A percentile compares a stretch with the other conserved stretches of the same genome.
Conservation (phyloP, 257 asterid genomes). For the Nicotiana otophora region DNA sequence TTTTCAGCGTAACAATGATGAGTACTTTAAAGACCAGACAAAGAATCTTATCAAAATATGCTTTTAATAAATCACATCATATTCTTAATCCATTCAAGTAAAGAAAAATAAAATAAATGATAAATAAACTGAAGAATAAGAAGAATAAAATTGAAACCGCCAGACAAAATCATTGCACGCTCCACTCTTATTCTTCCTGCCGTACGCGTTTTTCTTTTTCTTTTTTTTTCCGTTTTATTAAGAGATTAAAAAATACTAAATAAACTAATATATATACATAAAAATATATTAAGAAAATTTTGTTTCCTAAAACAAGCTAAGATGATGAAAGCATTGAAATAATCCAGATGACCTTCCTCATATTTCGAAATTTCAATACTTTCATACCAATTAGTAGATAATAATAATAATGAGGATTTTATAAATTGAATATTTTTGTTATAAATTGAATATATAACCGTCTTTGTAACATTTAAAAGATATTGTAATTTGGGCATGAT, state of each 20-base stretch:
- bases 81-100: slow-evolving; percentile 3
- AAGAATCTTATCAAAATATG: slow-evolving; percentile 11
- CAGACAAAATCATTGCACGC: slow-evolving; percentile 10
- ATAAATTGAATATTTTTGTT: too few species aligned
- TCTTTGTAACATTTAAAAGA: not conserved
- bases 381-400: not conserved
- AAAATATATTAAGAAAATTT: too few species aligned
- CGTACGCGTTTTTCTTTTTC: not conserved
- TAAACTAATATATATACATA: not conserved
- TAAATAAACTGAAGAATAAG: not conserved
- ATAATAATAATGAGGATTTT: not conserved
- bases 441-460: not conserved
- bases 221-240: not conserved
- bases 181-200: not conserved
- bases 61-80: slow-evolving; percentile 12
- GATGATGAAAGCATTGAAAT: not conserved
- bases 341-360: too few species aligned
- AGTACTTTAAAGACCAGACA: not conserved
- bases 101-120: not conserved
- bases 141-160: not conserved
- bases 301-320: too few species aligned
- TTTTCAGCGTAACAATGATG: slow-evolving; percentile 6
- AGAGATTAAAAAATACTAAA: not conserved
- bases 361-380: not conserved
- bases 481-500: not conserved